phyloP scores from a whole-genome alignment of 2,329 filamentous ascomycete genomes.

The Dissoconium aciculare region DNA sequence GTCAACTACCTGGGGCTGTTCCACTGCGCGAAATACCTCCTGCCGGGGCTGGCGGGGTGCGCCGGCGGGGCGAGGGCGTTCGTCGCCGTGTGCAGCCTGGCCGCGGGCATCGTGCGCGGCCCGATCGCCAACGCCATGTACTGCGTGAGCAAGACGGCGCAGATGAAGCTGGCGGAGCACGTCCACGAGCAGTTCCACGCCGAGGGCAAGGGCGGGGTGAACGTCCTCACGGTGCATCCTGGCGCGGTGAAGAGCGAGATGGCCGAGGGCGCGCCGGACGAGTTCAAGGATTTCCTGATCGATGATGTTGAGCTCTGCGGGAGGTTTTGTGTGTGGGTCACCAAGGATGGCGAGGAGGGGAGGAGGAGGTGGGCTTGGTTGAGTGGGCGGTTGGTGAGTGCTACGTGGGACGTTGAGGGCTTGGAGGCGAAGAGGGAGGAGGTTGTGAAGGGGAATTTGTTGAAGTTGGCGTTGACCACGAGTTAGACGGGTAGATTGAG shows the following conservation, averaged over 20 bases:
- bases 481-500: too few relatives aligned
- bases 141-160: slow-evolving; percentile 26
- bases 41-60: slow-evolving; percentile 12
- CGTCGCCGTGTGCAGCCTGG: slow-evolving; percentile 23
- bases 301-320: slow-evolving; percentile 24
- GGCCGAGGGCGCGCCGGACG: slow-evolving; percentile 23
- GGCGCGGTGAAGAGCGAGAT: slow-evolving; percentile 26
- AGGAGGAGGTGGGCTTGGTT: slow-evolving; percentile 24
- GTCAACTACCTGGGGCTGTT: slow-evolving; percentile 21
- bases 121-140: slow-evolving; percentile 28
- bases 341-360: slow-evolving; percentile 16
- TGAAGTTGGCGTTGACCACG: slow-evolving; percentile 24
- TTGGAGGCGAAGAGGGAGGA: slow-evolving; percentile 21
- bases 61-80: slow-evolving; percentile 18
- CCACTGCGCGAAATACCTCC: slow-evolving; percentile 18
- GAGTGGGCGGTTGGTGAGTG: slow-evolving; percentile 23
- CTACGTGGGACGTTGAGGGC: slow-evolving; percentile 26
- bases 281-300: slow-evolving; percentile 12
- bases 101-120: slow-evolving; percentile 22
- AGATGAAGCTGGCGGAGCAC: slow-evolving; percentile 26
- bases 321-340: slow-evolving; percentile 23
- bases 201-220: slow-evolving; percentile 18
- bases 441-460: slow-evolving; percentile 22
- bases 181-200: slow-evolving; percentile 23
- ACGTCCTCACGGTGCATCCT: slow-evolving; percentile 24